These are phyloP conservation scores for Aspergillus sp. DNA, from an alignment of 2,329 filamentous ascomycete species.

Conservation along the genomic window DNA sequence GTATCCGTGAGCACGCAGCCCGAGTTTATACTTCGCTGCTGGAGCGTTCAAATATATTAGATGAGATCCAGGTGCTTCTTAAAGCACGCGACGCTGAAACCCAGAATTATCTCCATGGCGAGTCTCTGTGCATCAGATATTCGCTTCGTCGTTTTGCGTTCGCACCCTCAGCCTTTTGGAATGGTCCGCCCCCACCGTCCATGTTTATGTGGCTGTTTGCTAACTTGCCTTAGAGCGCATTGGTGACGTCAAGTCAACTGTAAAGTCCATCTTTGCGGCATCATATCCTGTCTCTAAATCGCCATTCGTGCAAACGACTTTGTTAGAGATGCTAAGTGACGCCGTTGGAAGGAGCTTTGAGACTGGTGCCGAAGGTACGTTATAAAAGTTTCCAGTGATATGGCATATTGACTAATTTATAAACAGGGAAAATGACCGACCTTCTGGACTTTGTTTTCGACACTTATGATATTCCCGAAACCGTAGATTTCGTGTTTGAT, in stretches of 20 bases:
- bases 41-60: constrained; percentile 32
- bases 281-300: constrained; percentile 32
- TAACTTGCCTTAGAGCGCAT: constrained; percentile 29
- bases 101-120: constrained; percentile 45
- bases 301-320: constrained; percentile 34
- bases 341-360: constrained; percentile 33
- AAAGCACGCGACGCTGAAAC: constrained; percentile 15
- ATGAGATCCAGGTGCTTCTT: constrained; percentile 28
- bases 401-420: constrained; percentile 8
- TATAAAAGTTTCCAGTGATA: neutral
- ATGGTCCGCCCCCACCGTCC: constrained; percentile 24
- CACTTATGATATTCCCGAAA: constrained; percentile 28
- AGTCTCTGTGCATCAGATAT: constrained; percentile 39
- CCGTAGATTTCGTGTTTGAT: constrained; percentile 28
- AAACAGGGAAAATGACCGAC: constrained; percentile 18
- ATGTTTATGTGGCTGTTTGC: neutral
- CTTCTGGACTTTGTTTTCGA: constrained; percentile 26
- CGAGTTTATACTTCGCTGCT: constrained; percentile 43
- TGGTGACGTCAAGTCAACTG: constrained; percentile 22
- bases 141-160: constrained; percentile 36
- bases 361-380: constrained; percentile 31
- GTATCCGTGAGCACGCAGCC: constrained; percentile 48
- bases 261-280: constrained; percentile 26
- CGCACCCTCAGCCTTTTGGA: constrained; percentile 35
- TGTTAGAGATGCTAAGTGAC: constrained; percentile 41